Evolutionary conservation across 208 protist species (phyloP), one percentile per base, ranked within the genome.

Genomic region (Trypanosoma vivax): DNA sequence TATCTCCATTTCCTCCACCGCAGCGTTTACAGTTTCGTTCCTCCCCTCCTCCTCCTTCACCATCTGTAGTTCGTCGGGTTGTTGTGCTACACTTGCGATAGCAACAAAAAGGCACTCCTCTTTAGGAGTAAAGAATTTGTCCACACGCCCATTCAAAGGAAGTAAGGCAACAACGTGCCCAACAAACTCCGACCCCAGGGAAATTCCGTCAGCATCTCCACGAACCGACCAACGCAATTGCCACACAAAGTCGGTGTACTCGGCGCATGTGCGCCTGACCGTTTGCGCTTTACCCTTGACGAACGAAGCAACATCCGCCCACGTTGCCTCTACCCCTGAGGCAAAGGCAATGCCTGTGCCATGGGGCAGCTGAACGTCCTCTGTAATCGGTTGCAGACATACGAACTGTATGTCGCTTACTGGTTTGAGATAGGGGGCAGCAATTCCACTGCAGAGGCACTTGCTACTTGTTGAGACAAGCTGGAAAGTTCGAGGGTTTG

Each of bases 391-490:
- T n/a, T 47, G 42, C 6, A 65, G 16, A 14, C 16, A 16, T 31
- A 51, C 5, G 39, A 57, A 29, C n/a, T 41, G 16, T n/a, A 58
- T 27, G 13, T 53, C 50, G 34, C 29, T 41, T 35, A 40, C 1
- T 18, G 42, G 21, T 7, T 56, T 4, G 28, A 35, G 25, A 24
- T 23, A n/a, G 13, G 23, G 19, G 1, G 11, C 14, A 33, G 51
- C 5, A 31, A 65, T 41, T 6, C 51, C 16, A 28, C 43, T 59
- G 50, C 60, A 65, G 5, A 58, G 43, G 30, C 52, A 51, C 19
- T 35, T 48, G 34, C 41, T 58, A 23, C 50, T 48, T 25, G 43
- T 46, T 4, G 50, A 65, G 18, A 65, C 33, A 14, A 65, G 50
- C 19, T 65, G 43, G 33, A 65, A 58, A 4, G 45, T 40, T 37